Conservation (phyloP, 2,329 filamentous ascomycete genomes). For the Alternaria triticimaculans region DNA sequence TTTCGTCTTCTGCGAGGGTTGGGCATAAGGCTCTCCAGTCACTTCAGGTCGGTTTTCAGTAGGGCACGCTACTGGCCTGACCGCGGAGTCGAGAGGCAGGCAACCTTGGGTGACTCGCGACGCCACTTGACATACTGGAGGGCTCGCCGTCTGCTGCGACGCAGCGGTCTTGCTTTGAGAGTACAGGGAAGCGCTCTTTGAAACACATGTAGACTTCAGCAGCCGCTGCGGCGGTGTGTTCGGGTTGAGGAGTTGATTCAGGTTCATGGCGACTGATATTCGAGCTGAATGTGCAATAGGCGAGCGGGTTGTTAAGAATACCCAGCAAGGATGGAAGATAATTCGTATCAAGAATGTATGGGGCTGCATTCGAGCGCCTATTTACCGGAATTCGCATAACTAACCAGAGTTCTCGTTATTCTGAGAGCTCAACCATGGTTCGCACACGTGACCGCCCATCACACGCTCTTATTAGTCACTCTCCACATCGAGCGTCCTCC, state of each 20-base stretch:
- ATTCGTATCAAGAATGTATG: not conserved
- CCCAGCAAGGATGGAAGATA: not conserved
- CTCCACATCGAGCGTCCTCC: conserved; percentile 1
- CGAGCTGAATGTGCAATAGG: not conserved
- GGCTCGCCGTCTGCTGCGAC: not conserved
- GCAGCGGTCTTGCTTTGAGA: not conserved
- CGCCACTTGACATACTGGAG: not conserved
- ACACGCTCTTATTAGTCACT: not conserved
- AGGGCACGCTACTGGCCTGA: not conserved
- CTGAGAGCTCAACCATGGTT: not conserved
- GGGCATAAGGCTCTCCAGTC: not conserved
- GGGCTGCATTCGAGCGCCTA: not conserved
- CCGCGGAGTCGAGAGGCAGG: not conserved
- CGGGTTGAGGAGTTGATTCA: not conserved
- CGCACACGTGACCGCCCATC: not conserved
- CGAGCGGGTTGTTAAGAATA: not conserved
- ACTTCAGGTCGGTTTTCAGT: not conserved
- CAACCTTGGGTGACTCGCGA: not conserved
- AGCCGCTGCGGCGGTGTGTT: not conserved
- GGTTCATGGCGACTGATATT: not conserved
- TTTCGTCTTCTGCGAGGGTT: not conserved
- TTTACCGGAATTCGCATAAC: not conserved
- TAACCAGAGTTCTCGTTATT: not conserved
- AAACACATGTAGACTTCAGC: not conserved
- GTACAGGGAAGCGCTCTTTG: not conserved